phyloP scores from a whole-genome alignment of 1,139 yeast species.

The Blastobotrys illinoisensis region DNA sequence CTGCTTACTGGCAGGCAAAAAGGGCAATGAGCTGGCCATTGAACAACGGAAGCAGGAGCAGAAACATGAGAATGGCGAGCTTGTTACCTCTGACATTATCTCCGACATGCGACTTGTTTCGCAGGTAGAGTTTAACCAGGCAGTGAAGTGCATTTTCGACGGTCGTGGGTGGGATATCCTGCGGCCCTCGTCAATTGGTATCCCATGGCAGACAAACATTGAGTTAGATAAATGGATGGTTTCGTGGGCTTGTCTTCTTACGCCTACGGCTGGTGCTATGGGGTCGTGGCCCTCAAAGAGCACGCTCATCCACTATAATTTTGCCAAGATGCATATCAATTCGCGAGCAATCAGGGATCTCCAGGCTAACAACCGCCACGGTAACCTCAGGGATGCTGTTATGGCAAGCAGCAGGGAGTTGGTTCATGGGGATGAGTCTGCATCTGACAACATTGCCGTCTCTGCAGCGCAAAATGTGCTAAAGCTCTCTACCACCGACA shows the following conservation, averaged over 20 bases:
- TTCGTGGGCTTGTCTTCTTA: conserved; percentile 65
- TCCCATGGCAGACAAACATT: conserved; percentile 61
- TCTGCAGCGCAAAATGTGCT: conserved; percentile 62
- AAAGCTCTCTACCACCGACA: conserved; percentile 53
- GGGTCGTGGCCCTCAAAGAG: conserved; percentile 70
- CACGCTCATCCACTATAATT: conserved; percentile 63
- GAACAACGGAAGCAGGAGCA: conserved; percentile 15
- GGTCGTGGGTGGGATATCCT: conserved; percentile 61
- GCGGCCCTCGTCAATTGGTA: conserved; percentile 56
- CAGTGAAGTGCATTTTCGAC: conserved; percentile 52
- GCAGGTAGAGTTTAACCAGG: conserved; percentile 68
- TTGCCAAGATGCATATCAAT: conserved; percentile 71
- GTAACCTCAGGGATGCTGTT: conserved; percentile 13
- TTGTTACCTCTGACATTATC: conserved; percentile 8
- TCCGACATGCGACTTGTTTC: conserved; percentile 60
- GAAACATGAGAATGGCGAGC: background rate
- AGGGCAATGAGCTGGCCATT: conserved; percentile 1
- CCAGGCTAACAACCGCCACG: conserved; percentile 24
- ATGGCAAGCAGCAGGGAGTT: background rate
- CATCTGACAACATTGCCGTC: conserved; percentile 45
- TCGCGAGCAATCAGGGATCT: conserved; percentile 49
- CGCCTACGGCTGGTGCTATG: conserved; percentile 50
- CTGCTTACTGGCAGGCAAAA: conserved; percentile 6
- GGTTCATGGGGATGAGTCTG: conserved; percentile 8
- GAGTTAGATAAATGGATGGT: conserved; percentile 78